A percentile compares a stretch with the other conserved stretches of the same genome.
phyloP scores from a whole-genome alignment of 1,284 basidiomycete genomes.

The Irpex lacteus region DNA sequence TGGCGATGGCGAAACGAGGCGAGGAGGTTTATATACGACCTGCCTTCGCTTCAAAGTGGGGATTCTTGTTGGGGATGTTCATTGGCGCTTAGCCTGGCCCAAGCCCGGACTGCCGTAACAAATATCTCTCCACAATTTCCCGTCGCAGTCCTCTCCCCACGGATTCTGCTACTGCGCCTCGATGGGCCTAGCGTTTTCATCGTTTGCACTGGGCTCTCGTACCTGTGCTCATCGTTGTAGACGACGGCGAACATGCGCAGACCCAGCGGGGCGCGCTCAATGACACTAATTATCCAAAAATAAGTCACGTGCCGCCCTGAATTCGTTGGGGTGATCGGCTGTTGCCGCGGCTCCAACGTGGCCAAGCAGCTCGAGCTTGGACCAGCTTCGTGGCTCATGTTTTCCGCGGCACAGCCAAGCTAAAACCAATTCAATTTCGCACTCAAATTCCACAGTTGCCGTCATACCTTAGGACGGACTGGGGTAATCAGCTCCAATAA shows the following conservation, averaged over 20 bases:
- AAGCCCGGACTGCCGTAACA: not conserved
- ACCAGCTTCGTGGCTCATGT: not conserved
- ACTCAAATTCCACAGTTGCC: not conserved
- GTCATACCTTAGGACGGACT: not conserved
- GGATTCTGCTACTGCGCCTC: not conserved
- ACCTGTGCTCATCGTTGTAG: not conserved
- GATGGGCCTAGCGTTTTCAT: not conserved
- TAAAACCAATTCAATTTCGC: not conserved
- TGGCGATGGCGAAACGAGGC: not conserved
- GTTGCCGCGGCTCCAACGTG: not conserved
- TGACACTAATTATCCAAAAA: not conserved
- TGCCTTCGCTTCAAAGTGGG: conserved; percentile 1
- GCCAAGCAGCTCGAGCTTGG: not conserved
- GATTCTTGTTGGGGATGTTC: conserved; percentile 12
- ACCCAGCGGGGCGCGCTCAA: not conserved
- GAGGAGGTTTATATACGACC: conserved; percentile 12
- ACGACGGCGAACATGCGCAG: not conserved
- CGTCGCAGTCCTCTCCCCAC: not conserved
- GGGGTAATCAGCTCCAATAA: not conserved
- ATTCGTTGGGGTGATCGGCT: conserved; percentile 1
- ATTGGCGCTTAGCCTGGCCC: not conserved
- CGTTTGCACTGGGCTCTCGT: not conserved
- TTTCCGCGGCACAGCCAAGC: not conserved
- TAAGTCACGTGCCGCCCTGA: not conserved
- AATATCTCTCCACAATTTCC: not conserved